Conservation (phyloP, 1,139 yeast genomes). For the Pichia sp. region DNA sequence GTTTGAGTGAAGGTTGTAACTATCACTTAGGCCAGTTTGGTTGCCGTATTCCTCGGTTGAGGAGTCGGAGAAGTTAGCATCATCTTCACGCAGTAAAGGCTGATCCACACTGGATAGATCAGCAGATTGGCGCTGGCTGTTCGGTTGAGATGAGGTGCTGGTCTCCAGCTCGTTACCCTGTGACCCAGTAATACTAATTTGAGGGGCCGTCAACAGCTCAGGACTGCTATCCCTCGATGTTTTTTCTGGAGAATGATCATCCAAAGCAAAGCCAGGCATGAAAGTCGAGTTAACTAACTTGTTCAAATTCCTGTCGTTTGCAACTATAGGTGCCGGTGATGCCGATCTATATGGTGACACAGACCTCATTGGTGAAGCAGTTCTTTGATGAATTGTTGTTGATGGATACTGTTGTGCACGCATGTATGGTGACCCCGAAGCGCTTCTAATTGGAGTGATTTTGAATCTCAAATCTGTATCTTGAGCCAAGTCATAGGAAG, state of each 20-base stretch:
- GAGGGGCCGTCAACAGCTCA: neutral
- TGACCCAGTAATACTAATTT: neutral
- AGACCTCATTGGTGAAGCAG: slow-evolving; percentile 14
- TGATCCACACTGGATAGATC: slow-evolving; percentile 5
- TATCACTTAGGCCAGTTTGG: neutral
- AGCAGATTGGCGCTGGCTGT: neutral
- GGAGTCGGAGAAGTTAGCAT: slow-evolving; percentile 3
- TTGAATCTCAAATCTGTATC: slow-evolving; percentile 28
- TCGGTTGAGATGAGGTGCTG: neutral
- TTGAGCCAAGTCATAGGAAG: slow-evolving; percentile 22
- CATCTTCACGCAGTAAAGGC: slow-evolving; percentile 6
- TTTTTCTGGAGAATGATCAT: neutral
- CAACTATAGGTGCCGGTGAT: slow-evolving; percentile 14
- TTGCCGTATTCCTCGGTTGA: neutral
- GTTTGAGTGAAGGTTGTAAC: slow-evolving; percentile 3
- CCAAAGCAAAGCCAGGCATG: slow-evolving; percentile 17
- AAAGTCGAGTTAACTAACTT: slow-evolving; percentile 13
- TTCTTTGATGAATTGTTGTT: slow-evolving; percentile 12
- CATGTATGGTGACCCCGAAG: slow-evolving; percentile 21
- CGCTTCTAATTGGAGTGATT: slow-evolving; percentile 30
- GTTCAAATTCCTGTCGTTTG: slow-evolving; percentile 12
- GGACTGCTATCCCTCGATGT: neutral
- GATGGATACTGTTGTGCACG: slow-evolving; percentile 18
- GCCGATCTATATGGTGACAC: slow-evolving; percentile 19
- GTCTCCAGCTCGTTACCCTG: neutral